phyloP scores from a whole-genome alignment of 2,329 filamentous ascomycete species.

The Tolypocladium endophyticum region DNA sequence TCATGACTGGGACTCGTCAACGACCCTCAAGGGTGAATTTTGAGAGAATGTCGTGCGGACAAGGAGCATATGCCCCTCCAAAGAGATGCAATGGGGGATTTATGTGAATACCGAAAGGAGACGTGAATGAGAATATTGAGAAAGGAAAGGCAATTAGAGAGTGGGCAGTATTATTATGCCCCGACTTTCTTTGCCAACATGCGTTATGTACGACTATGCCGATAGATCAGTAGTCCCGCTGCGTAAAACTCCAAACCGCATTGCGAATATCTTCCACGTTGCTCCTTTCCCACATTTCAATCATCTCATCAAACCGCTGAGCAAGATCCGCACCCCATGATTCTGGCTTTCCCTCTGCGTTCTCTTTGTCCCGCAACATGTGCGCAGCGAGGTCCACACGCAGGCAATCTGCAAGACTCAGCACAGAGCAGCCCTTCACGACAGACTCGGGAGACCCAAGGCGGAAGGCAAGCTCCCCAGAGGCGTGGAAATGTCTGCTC shows the following conservation, averaged over 20 bases:
- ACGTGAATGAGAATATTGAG: not conserved
- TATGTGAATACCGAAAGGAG: not conserved
- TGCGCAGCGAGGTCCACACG: not conserved
- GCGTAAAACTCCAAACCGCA: not conserved
- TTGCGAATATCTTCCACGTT: not conserved
- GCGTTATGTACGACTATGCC: not conserved
- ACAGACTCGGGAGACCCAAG: not conserved
- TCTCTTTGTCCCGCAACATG: not conserved
- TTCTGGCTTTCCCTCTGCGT: fast-evolving
- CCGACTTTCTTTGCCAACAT: not conserved
- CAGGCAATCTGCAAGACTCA: not conserved
- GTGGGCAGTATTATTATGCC: not conserved
- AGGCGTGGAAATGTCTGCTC: not conserved
- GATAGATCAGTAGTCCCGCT: not conserved
- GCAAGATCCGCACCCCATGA: not conserved
- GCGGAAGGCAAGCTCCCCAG: not conserved
- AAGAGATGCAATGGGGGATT: not conserved
- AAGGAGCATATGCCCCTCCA: not conserved
- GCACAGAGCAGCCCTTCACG: not conserved
- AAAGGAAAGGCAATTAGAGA: not conserved
- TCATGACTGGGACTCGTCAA: not conserved
- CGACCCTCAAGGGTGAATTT: not conserved
- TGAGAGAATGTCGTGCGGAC: not conserved
- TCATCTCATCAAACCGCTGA: not conserved
- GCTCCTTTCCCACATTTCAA: not conserved